These are phyloP conservation scores for Gentiana macrophylla DNA, from an alignment of 257 asterid species.

Conservation along the genomic window DNA sequence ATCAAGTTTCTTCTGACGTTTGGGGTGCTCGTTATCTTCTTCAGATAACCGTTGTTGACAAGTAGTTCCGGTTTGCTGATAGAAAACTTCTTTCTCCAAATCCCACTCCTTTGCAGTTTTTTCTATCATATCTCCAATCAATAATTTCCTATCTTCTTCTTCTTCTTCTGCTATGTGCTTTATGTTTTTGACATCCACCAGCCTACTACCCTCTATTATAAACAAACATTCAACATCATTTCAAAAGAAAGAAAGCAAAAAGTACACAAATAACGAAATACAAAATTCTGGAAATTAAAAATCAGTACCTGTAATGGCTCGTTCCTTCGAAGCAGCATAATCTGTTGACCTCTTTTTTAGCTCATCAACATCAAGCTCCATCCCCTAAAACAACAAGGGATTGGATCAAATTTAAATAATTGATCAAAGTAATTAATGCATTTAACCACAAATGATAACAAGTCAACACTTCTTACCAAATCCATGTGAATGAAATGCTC, in stretches of 20 bases:
- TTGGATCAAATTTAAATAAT: not conserved
- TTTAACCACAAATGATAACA: not conserved
- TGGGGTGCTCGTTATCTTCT: conserved; percentile 2
- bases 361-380: conserved; percentile 62
- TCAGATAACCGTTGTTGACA: conserved; percentile 5
- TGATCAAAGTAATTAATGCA: not conserved
- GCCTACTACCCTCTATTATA: conserved; percentile 49
- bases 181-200: conserved; percentile 45
- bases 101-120: conserved; percentile 52
- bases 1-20: conserved; percentile 1
- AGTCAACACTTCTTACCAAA: conserved; percentile 54
- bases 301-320: conserved; percentile 54
- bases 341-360: conserved; percentile 58
- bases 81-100: conserved; percentile 41
- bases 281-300: not conserved
- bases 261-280: not conserved
- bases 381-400: conserved; percentile 29
- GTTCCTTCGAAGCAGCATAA: conserved; percentile 76
- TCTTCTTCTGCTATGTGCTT: conserved; percentile 50
- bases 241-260: not conserved
- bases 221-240: not conserved
- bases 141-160: not conserved
- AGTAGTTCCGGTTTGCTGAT: conserved; percentile 33
- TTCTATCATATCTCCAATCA: conserved; percentile 53
- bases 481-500: conserved; percentile 75